These are phyloP conservation scores for Pseudophaeomoniella oleicola DNA, from an alignment of 2,329 filamentous ascomycete species.

Conservation along the genomic window DNA sequence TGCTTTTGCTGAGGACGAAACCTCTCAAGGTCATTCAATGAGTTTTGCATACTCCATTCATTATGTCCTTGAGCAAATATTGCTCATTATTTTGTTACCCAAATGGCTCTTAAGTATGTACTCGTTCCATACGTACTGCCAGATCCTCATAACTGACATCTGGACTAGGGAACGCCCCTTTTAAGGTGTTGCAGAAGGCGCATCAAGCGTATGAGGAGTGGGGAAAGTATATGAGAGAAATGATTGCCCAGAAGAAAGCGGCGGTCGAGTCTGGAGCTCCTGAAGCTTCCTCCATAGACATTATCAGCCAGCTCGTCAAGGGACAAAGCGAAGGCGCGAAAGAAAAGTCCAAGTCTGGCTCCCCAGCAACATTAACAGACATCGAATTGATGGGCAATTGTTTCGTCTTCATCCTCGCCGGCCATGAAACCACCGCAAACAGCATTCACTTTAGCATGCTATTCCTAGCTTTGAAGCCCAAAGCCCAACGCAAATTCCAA, in stretches of 20 bases:
- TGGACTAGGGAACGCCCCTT: conserved; percentile 29
- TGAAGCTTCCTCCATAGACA: conserved; percentile 34
- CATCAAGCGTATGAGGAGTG: conserved; percentile 47
- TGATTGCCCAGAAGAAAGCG: conserved; percentile 47
- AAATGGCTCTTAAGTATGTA: conserved; percentile 38
- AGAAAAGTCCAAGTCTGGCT: conserved; percentile 3
- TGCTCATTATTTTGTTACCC: conserved; percentile 47
- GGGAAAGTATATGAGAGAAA: conserved; percentile 53
- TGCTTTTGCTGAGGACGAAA: conserved; percentile 3
- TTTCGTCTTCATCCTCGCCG: conserved; percentile 49
- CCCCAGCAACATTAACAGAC: conserved; percentile 7
- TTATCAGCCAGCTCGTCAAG: conserved; percentile 40
- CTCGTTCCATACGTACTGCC: neutral
- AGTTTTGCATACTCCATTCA: conserved; percentile 51
- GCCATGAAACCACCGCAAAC: conserved; percentile 70
- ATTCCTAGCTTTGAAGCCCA: conserved; percentile 50
- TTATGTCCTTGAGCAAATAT: conserved; percentile 46
- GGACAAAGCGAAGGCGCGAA: conserved; percentile 19
- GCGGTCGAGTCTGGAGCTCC: conserved; percentile 24
- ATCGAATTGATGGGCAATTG: conserved; percentile 12
- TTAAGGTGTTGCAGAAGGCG: conserved; percentile 36
- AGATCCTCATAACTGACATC: conserved; percentile 1
- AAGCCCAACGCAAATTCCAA: conserved; percentile 52
- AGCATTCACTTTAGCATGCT: conserved; percentile 57
- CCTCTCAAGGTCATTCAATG: conserved; percentile 20